These are phyloP conservation scores for Sonneratia alba DNA, from an alignment of 345 rosid species.

Conservation along the genomic window DNA sequence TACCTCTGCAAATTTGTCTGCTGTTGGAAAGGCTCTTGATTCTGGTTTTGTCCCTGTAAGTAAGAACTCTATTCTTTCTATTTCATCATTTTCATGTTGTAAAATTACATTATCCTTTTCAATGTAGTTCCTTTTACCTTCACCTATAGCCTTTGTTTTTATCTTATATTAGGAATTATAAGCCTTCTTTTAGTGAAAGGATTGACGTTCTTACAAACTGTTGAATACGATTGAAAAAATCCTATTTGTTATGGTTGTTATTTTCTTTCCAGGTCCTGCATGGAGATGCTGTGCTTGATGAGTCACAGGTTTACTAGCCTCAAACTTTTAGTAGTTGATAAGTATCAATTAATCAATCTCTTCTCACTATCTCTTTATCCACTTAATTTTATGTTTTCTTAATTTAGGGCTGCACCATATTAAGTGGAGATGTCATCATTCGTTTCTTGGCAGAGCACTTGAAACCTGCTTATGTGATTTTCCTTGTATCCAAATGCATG, in stretches of 20 bases:
- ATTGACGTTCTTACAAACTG: not conserved
- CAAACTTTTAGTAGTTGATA: not conserved
- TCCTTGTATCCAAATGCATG: constrained; percentile 63
- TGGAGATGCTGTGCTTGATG: constrained; percentile 89
- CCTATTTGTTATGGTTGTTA: not conserved
- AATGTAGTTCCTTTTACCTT: not conserved
- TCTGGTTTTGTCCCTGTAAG: constrained; percentile 91
- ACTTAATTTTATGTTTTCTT: not conserved
- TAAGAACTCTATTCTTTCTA: not conserved
- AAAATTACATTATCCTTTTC: not conserved
- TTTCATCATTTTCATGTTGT: not conserved
- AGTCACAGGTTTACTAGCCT: constrained; percentile 35
- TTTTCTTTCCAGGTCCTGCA: constrained; percentile 61
- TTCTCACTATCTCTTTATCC: not conserved
- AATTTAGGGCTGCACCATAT: constrained; percentile 78
- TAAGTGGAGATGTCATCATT: constrained; percentile 91
- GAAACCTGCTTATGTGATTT: constrained; percentile 78
- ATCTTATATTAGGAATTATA: not conserved
- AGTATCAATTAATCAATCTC: not conserved
- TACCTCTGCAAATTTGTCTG: constrained; percentile 51
- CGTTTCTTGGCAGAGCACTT: constrained; percentile 69
- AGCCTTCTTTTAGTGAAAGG: not conserved
- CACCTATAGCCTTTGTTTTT: not conserved
- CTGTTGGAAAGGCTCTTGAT: constrained; percentile 48
- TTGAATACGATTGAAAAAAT: no score